phyloP scores from a whole-genome alignment of 495 filamentous ascomycete species.

The Thermothielavioides terrestris region DNA sequence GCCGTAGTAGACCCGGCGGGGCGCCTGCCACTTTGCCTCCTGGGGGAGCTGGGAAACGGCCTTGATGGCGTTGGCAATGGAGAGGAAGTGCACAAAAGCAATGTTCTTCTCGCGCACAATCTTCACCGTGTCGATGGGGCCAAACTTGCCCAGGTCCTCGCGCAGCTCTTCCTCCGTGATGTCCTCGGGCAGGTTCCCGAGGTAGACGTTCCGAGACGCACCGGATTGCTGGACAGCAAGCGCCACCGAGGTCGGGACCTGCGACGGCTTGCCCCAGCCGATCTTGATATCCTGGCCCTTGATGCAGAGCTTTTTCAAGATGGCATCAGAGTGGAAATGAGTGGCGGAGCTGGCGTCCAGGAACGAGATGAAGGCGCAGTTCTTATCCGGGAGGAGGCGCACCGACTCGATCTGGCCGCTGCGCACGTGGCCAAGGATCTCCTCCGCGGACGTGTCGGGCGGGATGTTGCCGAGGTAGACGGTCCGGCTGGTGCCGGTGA shows the following conservation, averaged over 20 bases:
- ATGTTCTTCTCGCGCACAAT: constrained; percentile 97
- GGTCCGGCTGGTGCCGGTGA: constrained; percentile 87
- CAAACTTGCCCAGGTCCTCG: constrained; percentile 94
- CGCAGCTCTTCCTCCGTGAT: constrained; percentile 84
- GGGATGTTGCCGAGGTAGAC: constrained; percentile 98
- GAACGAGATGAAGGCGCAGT: constrained; percentile 99
- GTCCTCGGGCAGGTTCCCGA: constrained; percentile 88
- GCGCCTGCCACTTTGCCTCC: constrained; percentile 92
- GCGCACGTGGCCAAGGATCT: constrained; percentile 92
- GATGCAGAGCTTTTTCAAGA: constrained; percentile 97
- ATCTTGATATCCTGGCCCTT: constrained; percentile 99
- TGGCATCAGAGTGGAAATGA: constrained; percentile 98
- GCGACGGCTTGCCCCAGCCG: constrained; percentile 97
- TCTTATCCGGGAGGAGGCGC: constrained; percentile 92
- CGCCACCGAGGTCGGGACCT: constrained; percentile 94
- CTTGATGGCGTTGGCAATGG: constrained; percentile 96
- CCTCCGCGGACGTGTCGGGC: constrained; percentile 94
- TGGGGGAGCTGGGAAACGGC: constrained; percentile 95
- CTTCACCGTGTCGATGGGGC: constrained; percentile 94
- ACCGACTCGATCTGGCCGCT: constrained; percentile 99
- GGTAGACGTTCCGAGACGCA: constrained; percentile 95
- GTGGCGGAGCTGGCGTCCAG: constrained; percentile 93
- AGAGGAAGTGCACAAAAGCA: constrained; percentile 96
- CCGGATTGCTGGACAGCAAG: constrained; percentile 95
- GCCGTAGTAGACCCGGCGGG: constrained; percentile 92